phyloP scores from a whole-genome alignment of 2,329 filamentous ascomycete species.

The Paecilomyces variotii region DNA sequence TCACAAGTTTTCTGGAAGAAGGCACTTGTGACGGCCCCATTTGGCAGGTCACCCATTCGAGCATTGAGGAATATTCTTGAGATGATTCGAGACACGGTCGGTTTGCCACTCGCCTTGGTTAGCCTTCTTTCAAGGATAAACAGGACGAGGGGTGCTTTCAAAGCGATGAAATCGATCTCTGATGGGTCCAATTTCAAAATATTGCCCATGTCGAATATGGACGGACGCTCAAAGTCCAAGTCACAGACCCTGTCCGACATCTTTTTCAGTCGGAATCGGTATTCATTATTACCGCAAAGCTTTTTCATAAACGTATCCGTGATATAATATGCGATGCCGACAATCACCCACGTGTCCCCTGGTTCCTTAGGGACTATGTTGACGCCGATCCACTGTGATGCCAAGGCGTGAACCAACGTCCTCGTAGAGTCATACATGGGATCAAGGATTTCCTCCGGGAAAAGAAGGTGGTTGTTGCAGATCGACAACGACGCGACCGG shows the following conservation, averaged over 20 bases:
- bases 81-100: conserved; percentile 76
- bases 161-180: conserved; percentile 80
- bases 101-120: conserved; percentile 76
- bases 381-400: conserved; percentile 90
- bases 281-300: conserved; percentile 90
- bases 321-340: conserved; percentile 90
- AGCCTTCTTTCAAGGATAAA: conserved; percentile 90
- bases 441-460: conserved; percentile 77
- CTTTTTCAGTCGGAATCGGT: conserved; percentile 80
- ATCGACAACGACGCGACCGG: conserved; percentile 78
- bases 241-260: conserved; percentile 76
- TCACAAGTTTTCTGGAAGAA: conserved; percentile 79
- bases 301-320: conserved; percentile 86
- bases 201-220: conserved; percentile 70
- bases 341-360: conserved; percentile 77
- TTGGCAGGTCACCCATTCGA: conserved; percentile 67
- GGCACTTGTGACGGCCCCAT: conserved; percentile 63
- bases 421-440: conserved; percentile 74
- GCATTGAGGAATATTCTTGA: conserved; percentile 79
- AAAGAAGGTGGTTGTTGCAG: conserved; percentile 78
- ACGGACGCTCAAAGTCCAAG: conserved; percentile 72
- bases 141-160: conserved; percentile 85
- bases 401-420: conserved; percentile 71
- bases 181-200: conserved; percentile 71
- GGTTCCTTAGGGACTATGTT: conserved; percentile 79